These are phyloP conservation scores for Mycena vitilis DNA, from an alignment of 768 basidiomycete genomes.

Conservation along the genomic window DNA sequence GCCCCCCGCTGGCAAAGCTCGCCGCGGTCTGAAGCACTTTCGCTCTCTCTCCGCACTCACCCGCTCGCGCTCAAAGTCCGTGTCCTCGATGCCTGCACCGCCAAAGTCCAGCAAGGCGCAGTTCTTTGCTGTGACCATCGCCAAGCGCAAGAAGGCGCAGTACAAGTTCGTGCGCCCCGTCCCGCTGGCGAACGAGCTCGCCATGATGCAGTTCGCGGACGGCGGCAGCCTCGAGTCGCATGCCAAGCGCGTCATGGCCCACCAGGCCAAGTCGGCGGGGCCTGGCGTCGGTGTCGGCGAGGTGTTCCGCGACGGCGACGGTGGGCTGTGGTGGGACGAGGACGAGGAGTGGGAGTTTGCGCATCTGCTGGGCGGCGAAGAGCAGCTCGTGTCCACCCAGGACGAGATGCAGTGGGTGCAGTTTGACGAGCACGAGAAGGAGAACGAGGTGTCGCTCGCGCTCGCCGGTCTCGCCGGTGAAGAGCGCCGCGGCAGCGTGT, in stretches of 20 bases:
- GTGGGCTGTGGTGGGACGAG: conserved; percentile 77
- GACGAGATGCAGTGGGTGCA: conserved; percentile 58
- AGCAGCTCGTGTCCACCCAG: conserved; percentile 40
- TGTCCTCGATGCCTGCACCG: conserved; percentile 31
- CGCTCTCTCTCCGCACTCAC: conserved; percentile 65
- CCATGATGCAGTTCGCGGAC: conserved; percentile 75
- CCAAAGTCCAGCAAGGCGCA: conserved; percentile 41
- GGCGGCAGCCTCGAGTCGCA: conserved; percentile 71
- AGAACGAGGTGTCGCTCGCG: conserved; percentile 31
- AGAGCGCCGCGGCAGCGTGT: conserved; percentile 57
- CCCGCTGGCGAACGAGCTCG: conserved; percentile 73
- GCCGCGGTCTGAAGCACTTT: conserved; percentile 55
- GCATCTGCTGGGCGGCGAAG: conserved; percentile 62
- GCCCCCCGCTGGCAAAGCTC: conserved; percentile 29
- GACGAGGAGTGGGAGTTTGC: conserved; percentile 79
- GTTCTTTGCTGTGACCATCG: conserved; percentile 46
- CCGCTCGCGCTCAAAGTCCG: conserved; percentile 52
- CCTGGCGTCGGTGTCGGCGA: conserved; percentile 54
- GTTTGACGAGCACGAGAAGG: conserved; percentile 48
- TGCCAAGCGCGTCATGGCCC: conserved; percentile 64
- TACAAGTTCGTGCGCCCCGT: conserved; percentile 56
- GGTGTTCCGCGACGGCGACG: conserved; percentile 69
- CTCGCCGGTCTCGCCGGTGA: conserved; percentile 37
- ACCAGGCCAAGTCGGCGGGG: conserved; percentile 60
- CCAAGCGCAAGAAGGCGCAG: conserved; percentile 64